phyloP scores from a whole-genome alignment of 1,284 basidiomycete genomes.

The Ceratobasidium sp. region DNA sequence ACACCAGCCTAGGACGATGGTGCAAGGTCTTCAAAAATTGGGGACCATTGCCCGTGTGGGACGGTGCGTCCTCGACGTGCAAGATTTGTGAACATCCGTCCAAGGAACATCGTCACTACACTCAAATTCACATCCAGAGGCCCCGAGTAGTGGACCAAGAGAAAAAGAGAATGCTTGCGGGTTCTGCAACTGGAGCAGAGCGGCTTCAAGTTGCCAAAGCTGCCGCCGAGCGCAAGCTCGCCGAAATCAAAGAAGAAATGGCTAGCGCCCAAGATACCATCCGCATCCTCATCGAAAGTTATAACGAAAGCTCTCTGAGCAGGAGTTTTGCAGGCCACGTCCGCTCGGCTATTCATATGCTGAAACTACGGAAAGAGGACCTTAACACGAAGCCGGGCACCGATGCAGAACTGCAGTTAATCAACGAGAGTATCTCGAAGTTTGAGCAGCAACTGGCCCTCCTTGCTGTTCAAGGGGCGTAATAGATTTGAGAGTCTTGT shows the following conservation, averaged over 20 bases:
- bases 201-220: neutral
- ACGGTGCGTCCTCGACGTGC: neutral
- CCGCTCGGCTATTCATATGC: slow-evolving; percentile 23
- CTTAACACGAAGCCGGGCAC: neutral
- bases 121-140: neutral
- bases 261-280: neutral
- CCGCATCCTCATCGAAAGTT: slow-evolving; percentile 5
- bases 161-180: neutral
- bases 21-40: neutral
- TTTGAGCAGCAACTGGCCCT: slow-evolving; percentile 9
- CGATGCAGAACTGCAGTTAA: neutral
- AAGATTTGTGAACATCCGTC: neutral
- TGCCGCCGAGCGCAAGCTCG: neutral
- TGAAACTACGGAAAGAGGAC: slow-evolving; percentile 6
- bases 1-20: slow-evolving; percentile 6
- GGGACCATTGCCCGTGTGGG: neutral
- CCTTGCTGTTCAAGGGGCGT: neutral
- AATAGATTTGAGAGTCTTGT: neutral
- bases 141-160: neutral
- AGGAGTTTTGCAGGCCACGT: slow-evolving; percentile 23
- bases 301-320: slow-evolving; percentile 21
- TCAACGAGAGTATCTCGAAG: slow-evolving; percentile 1
- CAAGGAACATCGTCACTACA: slow-evolving; percentile 8
- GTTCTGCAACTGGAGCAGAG: neutral
- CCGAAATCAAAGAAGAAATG: neutral